These are phyloP conservation scores for Eucalyptus fibrosa DNA, from an alignment of 345 rosid species.

Conservation along the genomic window DNA sequence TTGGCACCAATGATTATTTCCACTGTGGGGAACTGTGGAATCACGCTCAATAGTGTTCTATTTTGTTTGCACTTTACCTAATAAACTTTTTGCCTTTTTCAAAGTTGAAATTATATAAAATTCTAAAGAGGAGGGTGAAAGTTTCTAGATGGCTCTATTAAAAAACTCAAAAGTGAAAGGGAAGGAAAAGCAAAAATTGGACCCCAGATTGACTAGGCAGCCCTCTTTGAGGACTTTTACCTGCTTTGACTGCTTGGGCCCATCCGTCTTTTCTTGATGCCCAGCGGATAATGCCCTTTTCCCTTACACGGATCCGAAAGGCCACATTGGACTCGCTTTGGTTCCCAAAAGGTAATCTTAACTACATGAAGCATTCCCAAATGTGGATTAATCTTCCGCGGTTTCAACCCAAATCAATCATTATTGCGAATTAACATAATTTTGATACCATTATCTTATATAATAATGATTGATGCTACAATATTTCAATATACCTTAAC, in stretches of 20 bases:
- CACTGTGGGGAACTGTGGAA: not conserved
- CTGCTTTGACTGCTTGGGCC: not conserved
- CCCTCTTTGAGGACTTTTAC: not conserved
- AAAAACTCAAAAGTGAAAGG: not conserved
- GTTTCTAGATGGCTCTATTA: not conserved
- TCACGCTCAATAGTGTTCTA: not conserved
- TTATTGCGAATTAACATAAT: accelerated
- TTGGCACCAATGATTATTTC: not conserved
- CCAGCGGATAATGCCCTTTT: not conserved
- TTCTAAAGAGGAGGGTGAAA: too few species aligned
- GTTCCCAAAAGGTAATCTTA: not conserved
- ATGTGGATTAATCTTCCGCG: not conserved
- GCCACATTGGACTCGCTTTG: not conserved
- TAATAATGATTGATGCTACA: accelerated
- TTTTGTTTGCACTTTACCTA: not conserved
- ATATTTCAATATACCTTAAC: accelerated
- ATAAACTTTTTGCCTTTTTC: not conserved
- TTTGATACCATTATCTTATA: not conserved
- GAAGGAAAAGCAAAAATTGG: not conserved
- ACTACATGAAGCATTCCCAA: accelerated
- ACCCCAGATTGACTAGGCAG: not conserved
- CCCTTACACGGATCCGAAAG: not conserved
- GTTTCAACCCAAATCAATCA: not conserved
- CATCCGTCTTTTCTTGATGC: not conserved
- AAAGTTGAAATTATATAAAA: not conserved